phyloP scores from a whole-genome alignment of 192 early-diverging fungal genomes.

The Linnemannia schmuckeri region DNA sequence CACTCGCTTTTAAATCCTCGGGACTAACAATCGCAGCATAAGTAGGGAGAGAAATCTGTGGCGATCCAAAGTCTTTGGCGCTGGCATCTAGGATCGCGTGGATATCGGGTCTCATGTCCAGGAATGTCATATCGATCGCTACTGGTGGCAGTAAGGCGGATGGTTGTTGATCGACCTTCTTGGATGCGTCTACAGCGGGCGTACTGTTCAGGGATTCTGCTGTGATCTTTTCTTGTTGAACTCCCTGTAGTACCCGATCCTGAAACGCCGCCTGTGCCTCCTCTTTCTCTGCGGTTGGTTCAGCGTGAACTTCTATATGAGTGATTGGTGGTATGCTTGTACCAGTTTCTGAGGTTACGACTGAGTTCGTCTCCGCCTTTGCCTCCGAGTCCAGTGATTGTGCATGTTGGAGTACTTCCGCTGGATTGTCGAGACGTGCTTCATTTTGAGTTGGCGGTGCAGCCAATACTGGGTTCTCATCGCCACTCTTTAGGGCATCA shows the following conservation, averaged over 20 bases:
- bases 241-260: neutral
- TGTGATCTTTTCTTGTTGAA: neutral
- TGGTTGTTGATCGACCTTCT: neutral
- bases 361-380: neutral
- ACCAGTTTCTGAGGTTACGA: neutral
- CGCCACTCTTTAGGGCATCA: neutral
- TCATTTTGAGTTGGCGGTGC: neutral
- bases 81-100: neutral
- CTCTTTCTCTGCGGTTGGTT: neutral
- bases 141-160: neutral
- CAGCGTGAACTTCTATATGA: neutral
- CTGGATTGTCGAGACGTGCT: neutral
- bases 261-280: neutral
- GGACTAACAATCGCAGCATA: neutral
- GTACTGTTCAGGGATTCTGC: neutral
- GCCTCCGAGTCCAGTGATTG: neutral
- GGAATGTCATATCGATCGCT: neutral
- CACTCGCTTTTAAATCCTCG: neutral
- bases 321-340: neutral
- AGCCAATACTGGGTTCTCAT: neutral
- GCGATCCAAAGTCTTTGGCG: neutral
- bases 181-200: neutral
- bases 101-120: neutral
- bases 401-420: neutral
- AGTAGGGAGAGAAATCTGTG: neutral